A percentile compares a stretch with the other conserved stretches of the same genome.
phyloP scores from a whole-genome alignment of 495 filamentous ascomycete genomes.

The Annulohypoxylon moriforme region DNA sequence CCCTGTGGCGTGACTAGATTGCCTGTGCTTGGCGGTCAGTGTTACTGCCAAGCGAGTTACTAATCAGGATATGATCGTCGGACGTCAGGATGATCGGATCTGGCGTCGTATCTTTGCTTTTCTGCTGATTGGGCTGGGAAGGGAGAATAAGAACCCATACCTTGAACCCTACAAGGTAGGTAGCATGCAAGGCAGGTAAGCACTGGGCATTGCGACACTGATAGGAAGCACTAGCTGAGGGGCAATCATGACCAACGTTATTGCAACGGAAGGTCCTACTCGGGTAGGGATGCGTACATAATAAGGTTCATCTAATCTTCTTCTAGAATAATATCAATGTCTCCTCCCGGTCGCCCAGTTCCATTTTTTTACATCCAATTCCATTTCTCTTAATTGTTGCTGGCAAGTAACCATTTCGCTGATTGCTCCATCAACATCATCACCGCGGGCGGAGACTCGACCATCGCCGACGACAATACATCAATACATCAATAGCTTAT shows the following conservation, averaged over 20 bases:
- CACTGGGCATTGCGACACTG: constrained; percentile 4
- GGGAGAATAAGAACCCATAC: neutral
- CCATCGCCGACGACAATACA: neutral
- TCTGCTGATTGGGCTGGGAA: neutral
- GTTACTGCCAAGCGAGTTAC: constrained; percentile 22
- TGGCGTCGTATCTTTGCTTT: constrained; percentile 17
- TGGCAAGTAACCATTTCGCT: neutral
- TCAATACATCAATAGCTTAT: neutral
- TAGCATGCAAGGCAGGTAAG: too few species aligned
- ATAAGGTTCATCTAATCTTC: constrained; percentile 24
- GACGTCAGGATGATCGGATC: constrained; percentile 22
- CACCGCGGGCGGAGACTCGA: neutral
- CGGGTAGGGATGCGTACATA: constrained; percentile 18
- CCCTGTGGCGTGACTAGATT: constrained; percentile 33
- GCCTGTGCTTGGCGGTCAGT: constrained; percentile 24
- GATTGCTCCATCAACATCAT: neutral
- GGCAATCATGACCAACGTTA: constrained; percentile 19
- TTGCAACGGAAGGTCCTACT: neutral
- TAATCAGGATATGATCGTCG: constrained; percentile 36
- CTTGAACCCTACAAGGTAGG: constrained; percentile 3
- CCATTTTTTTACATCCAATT: constrained; percentile 2
- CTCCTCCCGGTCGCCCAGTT: neutral
- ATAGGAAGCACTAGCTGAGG: constrained; percentile 19
- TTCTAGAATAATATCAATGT: constrained; percentile 9
- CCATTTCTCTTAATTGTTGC: neutral